Evolutionary conservation across 257 asterid genomes (phyloP), one percentile per base, ranked within the genome.

Genomic region (Echites panduratus): DNA sequence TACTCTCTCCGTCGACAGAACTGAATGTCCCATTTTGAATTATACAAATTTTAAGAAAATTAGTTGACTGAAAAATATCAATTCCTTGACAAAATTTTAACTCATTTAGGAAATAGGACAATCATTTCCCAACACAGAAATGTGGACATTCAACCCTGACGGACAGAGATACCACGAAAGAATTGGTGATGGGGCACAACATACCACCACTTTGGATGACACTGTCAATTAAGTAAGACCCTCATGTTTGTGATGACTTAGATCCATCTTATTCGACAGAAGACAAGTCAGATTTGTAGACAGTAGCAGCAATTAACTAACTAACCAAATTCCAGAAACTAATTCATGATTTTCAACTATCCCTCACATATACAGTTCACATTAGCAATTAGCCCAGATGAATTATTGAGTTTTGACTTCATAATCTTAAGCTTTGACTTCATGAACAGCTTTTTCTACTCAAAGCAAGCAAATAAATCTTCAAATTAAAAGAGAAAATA

Each of bases 371-470:
- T 65, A 13, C 16, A 41, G 11, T 43, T 32, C 20, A 14, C n/a
- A 63, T 38, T 38, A 24, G 4, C n/a, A 32, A 52, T 41, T 24
- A 65, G 59, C 8, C 57, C 57, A 68, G 27, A 65, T 22, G 35
- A 56, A 45, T 20, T 45, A 75, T 26, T 29, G 12, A 61, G 20
- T 27, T 41, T 66, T 52, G 78, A 75, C 68, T 75, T 56, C 12
- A 20, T 11, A 1, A 5, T 24, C 24, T 71, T 45, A 1, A 27
- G 0, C 40, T 57, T 65, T 54, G 43, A 64, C 71, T 68, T 69
- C 75, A 64, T 16, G 43, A 41, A 41, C 22, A 22, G 9, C 22
- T 16, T 38, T 70, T 32, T 35, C 56, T 17, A 40, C 32, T 69
- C 13, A 14, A 14, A 19, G 17, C 35, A 35, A 35, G 22, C 35